Conservation (phyloP, 2,329 filamentous ascomycete species). For the Sclerotinia borealis region DNA sequence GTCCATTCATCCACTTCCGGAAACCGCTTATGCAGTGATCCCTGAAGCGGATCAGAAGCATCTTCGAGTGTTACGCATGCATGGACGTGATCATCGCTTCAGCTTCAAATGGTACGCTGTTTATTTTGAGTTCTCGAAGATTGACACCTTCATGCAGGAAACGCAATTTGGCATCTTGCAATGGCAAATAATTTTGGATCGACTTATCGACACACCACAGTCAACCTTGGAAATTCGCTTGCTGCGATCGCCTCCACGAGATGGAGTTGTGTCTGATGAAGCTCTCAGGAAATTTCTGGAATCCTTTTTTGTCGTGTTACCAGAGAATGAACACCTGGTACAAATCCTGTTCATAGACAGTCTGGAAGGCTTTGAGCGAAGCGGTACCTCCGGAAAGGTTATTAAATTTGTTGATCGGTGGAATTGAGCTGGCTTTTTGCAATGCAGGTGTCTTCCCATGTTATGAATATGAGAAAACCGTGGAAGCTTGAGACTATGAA, state of each 20-base stretch:
- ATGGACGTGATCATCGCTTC: background rate
- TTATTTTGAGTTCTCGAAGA: background rate
- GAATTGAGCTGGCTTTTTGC: background rate
- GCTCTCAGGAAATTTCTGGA: background rate
- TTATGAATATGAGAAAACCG: background rate
- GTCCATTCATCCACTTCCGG: background rate
- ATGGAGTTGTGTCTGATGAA: background rate
- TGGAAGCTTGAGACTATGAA: background rate
- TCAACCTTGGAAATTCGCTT: background rate
- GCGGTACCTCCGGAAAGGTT: background rate
- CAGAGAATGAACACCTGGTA: background rate
- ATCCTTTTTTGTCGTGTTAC: background rate
- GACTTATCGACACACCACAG: background rate
- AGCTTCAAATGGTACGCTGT: background rate
- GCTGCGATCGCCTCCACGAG: background rate
- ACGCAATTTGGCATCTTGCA: background rate
- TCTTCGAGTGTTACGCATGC: background rate
- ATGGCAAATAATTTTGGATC: background rate
- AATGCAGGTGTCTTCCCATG: background rate
- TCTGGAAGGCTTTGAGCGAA: background rate
- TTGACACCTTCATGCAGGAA: background rate
- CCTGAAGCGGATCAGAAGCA: background rate
- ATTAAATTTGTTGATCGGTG: conserved; percentile 2
- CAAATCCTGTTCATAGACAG: background rate
- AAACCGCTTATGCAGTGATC: background rate